Evolutionary conservation across 2,329 filamentous ascomycete species (phyloP).

Genomic region (Fusarium pseudoanthophilum): DNA sequence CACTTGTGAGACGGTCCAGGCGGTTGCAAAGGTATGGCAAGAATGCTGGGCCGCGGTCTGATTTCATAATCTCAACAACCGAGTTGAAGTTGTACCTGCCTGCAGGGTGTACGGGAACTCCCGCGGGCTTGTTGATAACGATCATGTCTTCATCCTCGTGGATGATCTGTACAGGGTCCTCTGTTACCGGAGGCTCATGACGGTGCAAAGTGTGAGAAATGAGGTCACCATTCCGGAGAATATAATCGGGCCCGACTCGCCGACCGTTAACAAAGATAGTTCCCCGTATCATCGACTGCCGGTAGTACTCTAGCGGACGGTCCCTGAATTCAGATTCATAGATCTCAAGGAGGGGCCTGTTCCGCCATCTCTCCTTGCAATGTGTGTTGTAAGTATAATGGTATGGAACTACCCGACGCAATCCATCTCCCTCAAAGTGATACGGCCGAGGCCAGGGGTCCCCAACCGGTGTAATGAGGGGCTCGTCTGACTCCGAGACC

Average conservation of each 20-base stretch:
- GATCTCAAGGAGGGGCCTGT: conserved; percentile 82
- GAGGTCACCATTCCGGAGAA: conserved; percentile 88
- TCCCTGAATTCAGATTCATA: conserved; percentile 95
- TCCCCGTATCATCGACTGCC: conserved; percentile 81
- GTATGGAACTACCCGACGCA: conserved; percentile 87
- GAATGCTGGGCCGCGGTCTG: conserved; percentile 70
- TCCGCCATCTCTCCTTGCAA: conserved; percentile 94
- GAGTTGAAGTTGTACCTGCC: conserved; percentile 97
- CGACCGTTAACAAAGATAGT: conserved; percentile 84
- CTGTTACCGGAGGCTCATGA: conserved; percentile 93
- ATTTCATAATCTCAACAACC: conserved; percentile 90
- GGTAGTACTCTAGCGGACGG: conserved; percentile 86
- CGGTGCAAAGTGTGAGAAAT: conserved; percentile 94
- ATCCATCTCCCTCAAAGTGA: conserved; percentile 77
- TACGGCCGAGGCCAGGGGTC: conserved; percentile 73
- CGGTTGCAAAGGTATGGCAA: conserved; percentile 82
- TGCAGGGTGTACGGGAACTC: conserved; percentile 93
- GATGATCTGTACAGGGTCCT: conserved; percentile 80
- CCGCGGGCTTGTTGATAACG: conserved; percentile 96
- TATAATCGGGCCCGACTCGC: conserved; percentile 71
- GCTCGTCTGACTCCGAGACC: conserved; percentile 35
- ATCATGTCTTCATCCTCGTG: conserved; percentile 94
- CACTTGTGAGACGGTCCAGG: conserved; percentile 92
- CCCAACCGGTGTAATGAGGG: conserved; percentile 49
- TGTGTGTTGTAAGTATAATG: conserved; percentile 95